phyloP scores from a whole-genome alignment of 768 basidiomycete genomes.

The Leccinum subgranulosum region DNA sequence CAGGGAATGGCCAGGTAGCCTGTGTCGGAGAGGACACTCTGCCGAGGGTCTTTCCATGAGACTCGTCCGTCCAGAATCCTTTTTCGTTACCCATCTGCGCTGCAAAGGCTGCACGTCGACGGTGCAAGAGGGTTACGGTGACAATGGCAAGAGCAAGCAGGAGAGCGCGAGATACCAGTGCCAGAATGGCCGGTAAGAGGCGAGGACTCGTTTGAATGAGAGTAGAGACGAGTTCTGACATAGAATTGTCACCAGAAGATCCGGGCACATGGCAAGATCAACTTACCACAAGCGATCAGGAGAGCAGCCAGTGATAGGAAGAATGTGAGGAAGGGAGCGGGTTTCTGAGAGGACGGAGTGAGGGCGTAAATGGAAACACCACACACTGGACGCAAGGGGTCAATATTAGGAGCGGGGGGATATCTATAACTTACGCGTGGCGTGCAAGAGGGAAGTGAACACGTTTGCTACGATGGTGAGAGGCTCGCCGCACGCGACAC shows the following conservation, averaged over 20 bases:
- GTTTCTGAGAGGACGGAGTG: slow-evolving; percentile 1
- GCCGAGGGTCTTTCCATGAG: slow-evolving; percentile 3
- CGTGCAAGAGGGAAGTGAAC: slow-evolving; percentile 19
- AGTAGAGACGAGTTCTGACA: slow-evolving; percentile 24
- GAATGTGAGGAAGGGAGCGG: slow-evolving; percentile 10
- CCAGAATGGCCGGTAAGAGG: slow-evolving; percentile 24
- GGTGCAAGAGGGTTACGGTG: slow-evolving; percentile 6
- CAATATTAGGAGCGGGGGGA: background rate
- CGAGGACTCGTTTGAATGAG: slow-evolving; percentile 23
- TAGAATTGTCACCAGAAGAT: background rate
- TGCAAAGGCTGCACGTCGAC: background rate
- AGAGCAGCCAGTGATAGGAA: slow-evolving; percentile 18
- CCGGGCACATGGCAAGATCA: background rate
- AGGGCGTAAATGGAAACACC: slow-evolving; percentile 25
- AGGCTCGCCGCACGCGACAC: slow-evolving; percentile 12
- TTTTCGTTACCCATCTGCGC: slow-evolving; percentile 16
- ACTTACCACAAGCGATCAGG: slow-evolving; percentile 28
- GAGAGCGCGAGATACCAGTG: slow-evolving; percentile 21
- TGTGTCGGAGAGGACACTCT: slow-evolving; percentile 30
- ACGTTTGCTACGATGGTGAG: slow-evolving; percentile 16
- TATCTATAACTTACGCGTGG: slow-evolving; percentile 16
- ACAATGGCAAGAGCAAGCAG: slow-evolving; percentile 17
- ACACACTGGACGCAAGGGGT: slow-evolving; percentile 19
- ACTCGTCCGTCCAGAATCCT: background rate
- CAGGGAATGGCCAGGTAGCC: slow-evolving; percentile 33